Conservation (phyloP, 1,284 basidiomycete species). For the Cryptococcus sp. region DNA sequence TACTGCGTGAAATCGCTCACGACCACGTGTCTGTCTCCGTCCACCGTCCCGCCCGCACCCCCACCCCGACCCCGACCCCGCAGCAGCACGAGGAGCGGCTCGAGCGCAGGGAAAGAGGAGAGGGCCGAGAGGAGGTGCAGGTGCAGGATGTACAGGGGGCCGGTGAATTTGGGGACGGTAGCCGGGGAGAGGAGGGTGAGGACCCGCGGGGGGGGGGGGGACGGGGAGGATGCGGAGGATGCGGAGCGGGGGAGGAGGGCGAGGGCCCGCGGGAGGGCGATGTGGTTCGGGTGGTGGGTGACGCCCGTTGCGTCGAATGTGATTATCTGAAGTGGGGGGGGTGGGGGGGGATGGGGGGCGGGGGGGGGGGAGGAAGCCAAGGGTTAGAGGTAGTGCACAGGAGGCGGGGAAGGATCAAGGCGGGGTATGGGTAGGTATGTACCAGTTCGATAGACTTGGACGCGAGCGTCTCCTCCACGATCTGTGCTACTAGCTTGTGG, state of each 20-base stretch:
- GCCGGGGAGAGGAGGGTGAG: slow-evolving; percentile 63
- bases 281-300: slow-evolving; percentile 86
- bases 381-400: too few species aligned
- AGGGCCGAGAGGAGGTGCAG: slow-evolving; percentile 28
- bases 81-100: not conserved
- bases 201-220: slow-evolving; percentile 46
- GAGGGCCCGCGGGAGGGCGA: slow-evolving; percentile 63
- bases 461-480: slow-evolving; percentile 6
- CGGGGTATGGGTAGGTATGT: too few species aligned
- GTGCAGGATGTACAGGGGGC: slow-evolving; percentile 25
- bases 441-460: slow-evolving; percentile 12
- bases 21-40: not conserved
- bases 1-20: not conserved
- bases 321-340: slow-evolving; percentile 60
- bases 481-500: not conserved
- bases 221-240: slow-evolving; percentile 50
- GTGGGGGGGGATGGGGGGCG: not conserved
- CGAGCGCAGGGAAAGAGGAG: not conserved
- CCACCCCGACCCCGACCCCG: not conserved
- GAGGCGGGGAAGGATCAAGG: too few species aligned
- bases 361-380: too few species aligned
- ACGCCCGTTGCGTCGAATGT: slow-evolving; percentile 84
- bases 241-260: slow-evolving; percentile 50
- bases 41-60: not conserved
- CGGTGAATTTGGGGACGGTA: slow-evolving; percentile 55